phyloP scores from a whole-genome alignment of 2,329 filamentous ascomycete genomes.

The Aspergillus flavus region DNA sequence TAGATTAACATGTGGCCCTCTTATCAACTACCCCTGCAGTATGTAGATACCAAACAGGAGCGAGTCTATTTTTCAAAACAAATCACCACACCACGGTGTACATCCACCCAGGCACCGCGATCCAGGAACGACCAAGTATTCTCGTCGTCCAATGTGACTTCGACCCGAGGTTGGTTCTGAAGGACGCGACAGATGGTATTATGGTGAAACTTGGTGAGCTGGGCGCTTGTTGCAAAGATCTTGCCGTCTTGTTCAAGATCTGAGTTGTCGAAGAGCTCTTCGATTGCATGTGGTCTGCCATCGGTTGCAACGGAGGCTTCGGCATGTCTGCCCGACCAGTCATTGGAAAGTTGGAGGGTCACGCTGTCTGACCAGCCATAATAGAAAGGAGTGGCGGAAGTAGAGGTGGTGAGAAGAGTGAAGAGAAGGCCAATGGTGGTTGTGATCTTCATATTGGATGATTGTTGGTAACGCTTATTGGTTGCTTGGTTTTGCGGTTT shows the following conservation, averaged over 20 bases:
- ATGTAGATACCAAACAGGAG: neutral
- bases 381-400: neutral
- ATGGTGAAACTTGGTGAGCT: neutral
- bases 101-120: slow-evolving; percentile 1
- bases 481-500: neutral
- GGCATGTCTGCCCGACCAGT: neutral
- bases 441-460: slow-evolving; percentile 1
- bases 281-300: neutral
- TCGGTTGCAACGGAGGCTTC: neutral
- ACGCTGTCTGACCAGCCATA: neutral
- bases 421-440: neutral
- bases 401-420: neutral
- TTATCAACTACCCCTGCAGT: neutral
- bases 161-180: neutral
- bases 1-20: neutral
- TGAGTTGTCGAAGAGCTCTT: neutral
- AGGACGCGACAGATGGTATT: neutral
- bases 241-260: neutral
- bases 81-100: neutral
- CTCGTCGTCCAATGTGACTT: neutral
- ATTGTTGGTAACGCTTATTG: neutral
- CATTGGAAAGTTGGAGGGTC: neutral
- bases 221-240: neutral
- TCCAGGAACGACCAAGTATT: slow-evolving; percentile 1
- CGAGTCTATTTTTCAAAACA: neutral